Conservation (phyloP, 73 alveolate species). For the Symbiodinium natans region DNA sequence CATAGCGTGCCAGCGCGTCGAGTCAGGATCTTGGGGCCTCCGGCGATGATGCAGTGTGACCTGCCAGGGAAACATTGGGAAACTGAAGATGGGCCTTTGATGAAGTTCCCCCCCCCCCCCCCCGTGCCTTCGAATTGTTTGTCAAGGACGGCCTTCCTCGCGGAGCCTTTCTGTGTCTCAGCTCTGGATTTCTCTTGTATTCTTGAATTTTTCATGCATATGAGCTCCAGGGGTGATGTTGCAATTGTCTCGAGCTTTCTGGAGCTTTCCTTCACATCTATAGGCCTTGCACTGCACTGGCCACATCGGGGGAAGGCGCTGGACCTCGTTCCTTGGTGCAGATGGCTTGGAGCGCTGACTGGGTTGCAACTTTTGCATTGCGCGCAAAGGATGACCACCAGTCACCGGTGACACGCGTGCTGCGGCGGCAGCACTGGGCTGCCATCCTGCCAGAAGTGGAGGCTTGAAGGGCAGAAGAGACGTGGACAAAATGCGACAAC, state of each 20-base stretch:
- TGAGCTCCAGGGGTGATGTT: too few relatives aligned
- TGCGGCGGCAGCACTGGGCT: constrained; percentile 74
- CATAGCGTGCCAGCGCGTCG: not conserved
- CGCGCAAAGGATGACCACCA: constrained; percentile 42
- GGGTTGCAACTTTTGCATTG: too few relatives aligned
- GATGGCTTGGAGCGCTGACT: too few relatives aligned
- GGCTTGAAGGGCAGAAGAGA: not conserved
- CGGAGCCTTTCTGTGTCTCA: not conserved
- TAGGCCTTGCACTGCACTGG: not conserved
- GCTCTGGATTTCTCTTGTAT: too few relatives aligned
- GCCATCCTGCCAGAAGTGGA: constrained; percentile 34
- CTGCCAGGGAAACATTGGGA: too few relatives aligned
- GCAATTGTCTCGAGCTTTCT: too few relatives aligned
- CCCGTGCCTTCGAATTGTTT: too few relatives aligned
- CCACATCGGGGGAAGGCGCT: not conserved
- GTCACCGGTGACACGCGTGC: constrained; percentile 68
- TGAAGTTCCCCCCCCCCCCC: too few relatives aligned
- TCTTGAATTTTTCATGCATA: too few relatives aligned
- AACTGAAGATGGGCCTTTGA: too few relatives aligned
- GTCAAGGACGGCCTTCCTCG: not conserved
- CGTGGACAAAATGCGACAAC: not conserved
- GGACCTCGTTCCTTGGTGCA: not conserved
- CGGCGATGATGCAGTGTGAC: not conserved
- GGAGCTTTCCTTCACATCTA: too few relatives aligned
- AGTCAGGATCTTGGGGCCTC: not conserved